These are phyloP conservation scores for Trichoderma brevicompactum DNA, from an alignment of 2,329 filamentous ascomycete species.

Conservation along the genomic window DNA sequence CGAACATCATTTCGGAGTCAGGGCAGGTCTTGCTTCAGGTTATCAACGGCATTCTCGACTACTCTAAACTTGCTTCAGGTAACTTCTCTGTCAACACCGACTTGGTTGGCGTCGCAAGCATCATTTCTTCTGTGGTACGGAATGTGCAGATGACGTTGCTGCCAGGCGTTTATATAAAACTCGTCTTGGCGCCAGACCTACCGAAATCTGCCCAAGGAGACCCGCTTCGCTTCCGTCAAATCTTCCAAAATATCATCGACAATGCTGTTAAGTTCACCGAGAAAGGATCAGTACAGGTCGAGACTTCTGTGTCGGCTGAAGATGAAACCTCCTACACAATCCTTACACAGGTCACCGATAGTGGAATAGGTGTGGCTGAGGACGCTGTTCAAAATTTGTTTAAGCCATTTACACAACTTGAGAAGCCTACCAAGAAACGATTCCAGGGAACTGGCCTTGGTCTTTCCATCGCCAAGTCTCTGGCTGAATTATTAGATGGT, in stretches of 20 bases:
- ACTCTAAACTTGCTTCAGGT: conserved; percentile 65
- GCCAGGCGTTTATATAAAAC: conserved; percentile 52
- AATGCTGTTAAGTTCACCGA: conserved; percentile 68
- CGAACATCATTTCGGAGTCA: conserved; percentile 62
- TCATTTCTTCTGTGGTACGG: conserved; percentile 54
- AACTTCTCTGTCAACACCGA: conserved; percentile 61
- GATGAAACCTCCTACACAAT: conserved; percentile 51
- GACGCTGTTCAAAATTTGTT: conserved; percentile 54
- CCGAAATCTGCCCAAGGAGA: conserved; percentile 59
- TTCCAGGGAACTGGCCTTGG: conserved; percentile 62
- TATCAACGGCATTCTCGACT: conserved; percentile 70
- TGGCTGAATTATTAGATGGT: conserved; percentile 62
- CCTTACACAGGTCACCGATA: conserved; percentile 57
- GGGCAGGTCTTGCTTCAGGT: conserved; percentile 62
- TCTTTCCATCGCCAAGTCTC: conserved; percentile 60
- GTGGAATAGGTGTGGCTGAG: conserved; percentile 57
- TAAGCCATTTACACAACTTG: conserved; percentile 60
- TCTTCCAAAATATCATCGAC: conserved; percentile 64
- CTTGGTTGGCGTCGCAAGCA: conserved; percentile 52
- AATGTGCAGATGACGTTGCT: conserved; percentile 53
- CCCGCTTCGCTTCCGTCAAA: conserved; percentile 63
- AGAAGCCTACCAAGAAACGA: conserved; percentile 56
- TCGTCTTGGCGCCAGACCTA: conserved; percentile 50
- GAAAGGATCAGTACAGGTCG: conserved; percentile 54
- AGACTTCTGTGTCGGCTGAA: conserved; percentile 46